These are phyloP conservation scores for Fragilaria radians DNA, from an alignment of 108 stramenopile genomes.

Conservation along the genomic window DNA sequence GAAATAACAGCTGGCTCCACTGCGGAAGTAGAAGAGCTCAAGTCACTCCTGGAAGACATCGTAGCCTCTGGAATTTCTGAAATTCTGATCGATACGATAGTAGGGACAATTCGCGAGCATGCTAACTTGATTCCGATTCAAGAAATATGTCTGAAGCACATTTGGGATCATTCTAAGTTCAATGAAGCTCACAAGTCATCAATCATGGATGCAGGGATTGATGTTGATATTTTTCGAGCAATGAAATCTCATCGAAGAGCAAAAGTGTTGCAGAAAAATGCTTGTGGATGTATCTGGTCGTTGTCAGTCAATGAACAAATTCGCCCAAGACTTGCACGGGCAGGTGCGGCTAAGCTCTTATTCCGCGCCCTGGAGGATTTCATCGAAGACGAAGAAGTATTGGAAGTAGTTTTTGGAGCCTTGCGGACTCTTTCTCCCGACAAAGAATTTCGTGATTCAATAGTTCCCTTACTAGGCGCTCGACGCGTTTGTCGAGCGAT, in stretches of 20 bases:
- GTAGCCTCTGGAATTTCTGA: not conserved
- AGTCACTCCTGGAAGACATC: not conserved
- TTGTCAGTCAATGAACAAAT: not conserved
- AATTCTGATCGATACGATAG: not conserved
- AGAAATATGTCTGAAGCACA: not conserved
- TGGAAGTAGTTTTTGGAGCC: not conserved
- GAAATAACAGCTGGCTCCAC: not conserved
- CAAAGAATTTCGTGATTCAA: not conserved
- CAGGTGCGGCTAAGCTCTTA: not conserved
- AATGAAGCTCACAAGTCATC: not conserved
- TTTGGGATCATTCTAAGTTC: not conserved
- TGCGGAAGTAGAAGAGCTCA: not conserved
- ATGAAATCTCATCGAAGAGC: conserved; percentile 3
- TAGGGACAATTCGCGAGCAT: not conserved
- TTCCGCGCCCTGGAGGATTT: not conserved
- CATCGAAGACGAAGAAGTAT: conserved; percentile 3
- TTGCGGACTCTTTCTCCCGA: conserved; percentile 7
- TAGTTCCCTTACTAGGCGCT: conserved; percentile 1
- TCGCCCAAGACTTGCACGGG: not conserved
- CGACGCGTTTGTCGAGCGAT: conserved; percentile 11
- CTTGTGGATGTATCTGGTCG: not conserved
- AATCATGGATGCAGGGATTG: not conserved
- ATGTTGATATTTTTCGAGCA: not conserved
- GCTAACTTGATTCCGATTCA: not conserved
- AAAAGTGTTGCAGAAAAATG: not conserved